Evolutionary conservation across 2,329 filamentous ascomycete species (phyloP), one percentile per base, ranked within the genome.

Genomic region (Endothia cerciana): DNA sequence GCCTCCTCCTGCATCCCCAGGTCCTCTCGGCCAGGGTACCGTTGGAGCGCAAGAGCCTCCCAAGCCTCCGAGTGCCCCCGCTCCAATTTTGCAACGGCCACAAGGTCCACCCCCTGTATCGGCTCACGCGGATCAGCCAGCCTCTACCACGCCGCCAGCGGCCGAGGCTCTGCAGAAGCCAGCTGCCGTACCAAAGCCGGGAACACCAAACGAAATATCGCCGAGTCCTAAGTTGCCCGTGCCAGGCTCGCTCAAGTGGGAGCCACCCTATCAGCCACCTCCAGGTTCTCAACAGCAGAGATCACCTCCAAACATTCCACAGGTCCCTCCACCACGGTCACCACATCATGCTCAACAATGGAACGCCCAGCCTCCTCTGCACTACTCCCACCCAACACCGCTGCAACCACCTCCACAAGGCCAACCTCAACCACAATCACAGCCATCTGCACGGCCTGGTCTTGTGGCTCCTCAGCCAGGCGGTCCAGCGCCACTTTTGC

Each of bases 1-100:
- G 40, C 43, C 61, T 4, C 57, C 66, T 10, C 36, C 25, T 30
- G 40, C 51, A 3, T 22, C 65, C 5, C 60, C 58, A 13, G 62
- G 60, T 47, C 61, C 58, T 13, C 51, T 62, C 15, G 17, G 60
- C 15, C 64, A 59, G 19, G 30, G n/a, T 28, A 36, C 45, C n/a
- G 38, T 59, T 17, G 36, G 53, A 61, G 45, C 53, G 25, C 66
- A 65, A 17, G 63, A 53, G 33, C 57, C 66, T 53, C 56, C 45
- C 45, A 63, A 55, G 33, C 45, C 40, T n/a, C 63, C 63, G 7
- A 68, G 38, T 43, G 47, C 63, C n/a, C n/a, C 55, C 4, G 17
- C 74, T 13, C 75, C 75, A 30, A 77, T 78, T 56, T 74, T 81
- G 55, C 78, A 81, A 66, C 77, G 76, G 65, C 79, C 79, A 2